These are phyloP conservation scores for Coemansia sp. DNA, from an alignment of 192 early-diverging fungal species.

Conservation along the genomic window DNA sequence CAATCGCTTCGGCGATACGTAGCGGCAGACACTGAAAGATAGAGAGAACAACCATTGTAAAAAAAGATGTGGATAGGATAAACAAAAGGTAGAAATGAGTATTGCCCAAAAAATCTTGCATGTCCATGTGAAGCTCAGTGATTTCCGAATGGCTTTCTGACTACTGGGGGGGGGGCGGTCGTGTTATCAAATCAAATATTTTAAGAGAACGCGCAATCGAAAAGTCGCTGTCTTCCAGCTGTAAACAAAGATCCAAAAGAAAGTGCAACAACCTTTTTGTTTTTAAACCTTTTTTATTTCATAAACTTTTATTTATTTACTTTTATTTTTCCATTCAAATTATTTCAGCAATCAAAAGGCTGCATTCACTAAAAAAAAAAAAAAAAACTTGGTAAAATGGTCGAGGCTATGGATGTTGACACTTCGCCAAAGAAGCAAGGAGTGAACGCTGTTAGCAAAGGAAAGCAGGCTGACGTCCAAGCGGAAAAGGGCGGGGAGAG, in stretches of 20 bases:
- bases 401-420: conserved; percentile 55
- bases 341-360: background rate
- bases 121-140: too few species aligned
- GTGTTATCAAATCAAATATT: too few species aligned
- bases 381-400: too few species aligned
- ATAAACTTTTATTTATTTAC: conserved; percentile 1
- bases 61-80: background rate
- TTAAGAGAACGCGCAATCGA: too few species aligned
- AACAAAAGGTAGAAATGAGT: background rate
- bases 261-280: too few species aligned
- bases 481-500: conserved; percentile 13
- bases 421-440: conserved; percentile 3
- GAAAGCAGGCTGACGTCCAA: conserved; percentile 37
- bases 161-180: too few species aligned
- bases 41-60: background rate
- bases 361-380: too few species aligned
- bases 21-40: background rate
- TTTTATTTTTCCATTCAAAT: background rate
- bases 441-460: conserved; percentile 25
- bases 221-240: too few species aligned
- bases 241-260: too few species aligned
- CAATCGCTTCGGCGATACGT: background rate
- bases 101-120: too few species aligned
- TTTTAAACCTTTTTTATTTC: too few species aligned
- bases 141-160: too few species aligned